Evolutionary conservation across 441 rosid species (phyloP), one percentile per base, ranked within the genome.

Genomic region (Bocquillonia castaneifolia): DNA sequence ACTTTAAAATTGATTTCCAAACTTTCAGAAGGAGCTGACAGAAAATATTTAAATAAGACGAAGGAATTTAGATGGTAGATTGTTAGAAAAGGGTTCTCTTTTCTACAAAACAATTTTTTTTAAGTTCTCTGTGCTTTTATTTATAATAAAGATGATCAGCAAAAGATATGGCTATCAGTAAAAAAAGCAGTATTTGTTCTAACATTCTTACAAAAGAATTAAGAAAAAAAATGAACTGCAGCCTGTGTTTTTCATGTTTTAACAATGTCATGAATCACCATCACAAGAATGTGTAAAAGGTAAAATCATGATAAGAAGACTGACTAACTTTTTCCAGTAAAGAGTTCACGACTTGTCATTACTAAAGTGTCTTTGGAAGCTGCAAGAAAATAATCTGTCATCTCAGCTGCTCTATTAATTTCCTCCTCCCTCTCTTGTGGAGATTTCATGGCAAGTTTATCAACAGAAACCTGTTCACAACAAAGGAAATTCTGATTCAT

Each of bases 1-100:
- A 93, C 99, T 81, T 83, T 89, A 83, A 85, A 89, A 82, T 93
- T 93, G 78, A 91, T 93, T 76, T 86, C 92, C 75, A 93, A 84
- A 83, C 97, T 91, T 82, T 93, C 99, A 48, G 85, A 82, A 80
- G 97, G 82, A 76, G 86, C 98, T 93, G 88, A 72, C 56, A 69
- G 66, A 81, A 66, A 54, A 40, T 66, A 67, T 26, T 36, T 53
- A 73, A 52, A 47, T 3, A 52, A 47, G 68, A 66, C 55, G 55
- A 42, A 51, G 32, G 15, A 29, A 31, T 18, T 67, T 50, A 34
- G 59, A 31, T 67, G 69, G 56, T 26, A 20, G 18, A 44, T 29
- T 64, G n/a, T 29, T 3, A 55, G 26, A 8, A 34, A 31, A 22
- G 23, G 2, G 23, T 53, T 5, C n/a, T 20, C 17, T 28, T 55